phyloP scores from a whole-genome alignment of 2,329 filamentous ascomycete species.

The Cercospora sesami region DNA sequence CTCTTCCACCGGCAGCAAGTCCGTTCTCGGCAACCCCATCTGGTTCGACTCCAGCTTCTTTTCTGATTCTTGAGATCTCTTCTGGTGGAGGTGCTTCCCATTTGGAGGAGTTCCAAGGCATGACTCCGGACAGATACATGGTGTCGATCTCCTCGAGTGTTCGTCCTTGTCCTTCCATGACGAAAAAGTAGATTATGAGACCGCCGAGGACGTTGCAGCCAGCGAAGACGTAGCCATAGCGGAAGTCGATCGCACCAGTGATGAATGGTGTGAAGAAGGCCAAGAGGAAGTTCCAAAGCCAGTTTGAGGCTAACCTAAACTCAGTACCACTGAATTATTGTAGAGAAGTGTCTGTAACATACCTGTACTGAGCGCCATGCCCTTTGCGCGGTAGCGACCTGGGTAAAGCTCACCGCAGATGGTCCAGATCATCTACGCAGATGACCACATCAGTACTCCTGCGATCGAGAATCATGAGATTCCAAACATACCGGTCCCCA shows the following conservation, averaged over 20 bases:
- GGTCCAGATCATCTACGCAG: constrained; percentile 61
- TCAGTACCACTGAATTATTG: background rate
- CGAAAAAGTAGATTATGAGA: constrained; percentile 71
- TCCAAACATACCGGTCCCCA: constrained; percentile 6
- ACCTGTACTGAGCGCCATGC: constrained; percentile 56
- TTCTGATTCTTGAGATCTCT: constrained; percentile 28
- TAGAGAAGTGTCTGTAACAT: background rate
- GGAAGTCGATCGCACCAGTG: constrained; percentile 67
- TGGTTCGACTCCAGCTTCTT: constrained; percentile 18
- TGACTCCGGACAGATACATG: constrained; percentile 60
- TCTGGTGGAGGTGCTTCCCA: constrained; percentile 38
- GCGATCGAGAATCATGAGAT: no score
- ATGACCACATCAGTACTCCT: background rate
- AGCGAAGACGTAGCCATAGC: constrained; percentile 74
- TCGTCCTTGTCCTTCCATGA: constrained; percentile 71
- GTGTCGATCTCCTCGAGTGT: constrained; percentile 42
- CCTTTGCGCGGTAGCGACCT: constrained; percentile 51
- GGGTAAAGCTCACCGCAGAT: constrained; percentile 50
- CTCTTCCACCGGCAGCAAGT: background rate
- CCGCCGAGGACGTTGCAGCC: constrained; percentile 68
- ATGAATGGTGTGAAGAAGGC: constrained; percentile 80
- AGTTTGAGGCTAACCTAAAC: constrained; percentile 53
- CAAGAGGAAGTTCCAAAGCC: constrained; percentile 45
- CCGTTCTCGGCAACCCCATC: constrained; percentile 8
- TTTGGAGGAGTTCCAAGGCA: constrained; percentile 37